These are phyloP conservation scores for Guillardia theta DNA, from an alignment of 78 protist genomes.

Conservation along the genomic window DNA sequence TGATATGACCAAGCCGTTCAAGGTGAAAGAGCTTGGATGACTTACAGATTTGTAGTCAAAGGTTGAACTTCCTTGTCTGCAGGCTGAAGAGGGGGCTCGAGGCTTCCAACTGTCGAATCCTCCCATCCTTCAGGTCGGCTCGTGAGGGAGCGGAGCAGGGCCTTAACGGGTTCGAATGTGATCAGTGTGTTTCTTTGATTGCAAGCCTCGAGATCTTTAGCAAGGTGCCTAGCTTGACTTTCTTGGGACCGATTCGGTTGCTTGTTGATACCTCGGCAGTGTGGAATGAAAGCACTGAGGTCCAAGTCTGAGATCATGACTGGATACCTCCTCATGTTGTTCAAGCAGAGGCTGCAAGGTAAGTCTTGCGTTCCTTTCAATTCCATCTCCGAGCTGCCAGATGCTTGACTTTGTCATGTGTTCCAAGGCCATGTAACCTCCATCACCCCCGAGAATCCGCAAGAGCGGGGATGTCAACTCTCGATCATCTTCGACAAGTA, in stretches of 20 bases:
- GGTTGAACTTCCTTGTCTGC: constrained; percentile 61
- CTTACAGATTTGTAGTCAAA: not conserved
- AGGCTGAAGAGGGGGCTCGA: constrained; percentile 46
- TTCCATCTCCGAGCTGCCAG: no score
- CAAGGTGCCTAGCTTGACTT: constrained; percentile 20
- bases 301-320: constrained; percentile 69
- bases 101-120: constrained; percentile 83
- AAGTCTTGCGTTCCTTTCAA: not conserved
- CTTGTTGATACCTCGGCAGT: not conserved
- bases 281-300: constrained; percentile 52
- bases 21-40: no score
- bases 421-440: not conserved
- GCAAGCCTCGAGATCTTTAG: constrained; percentile 73
- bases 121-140: constrained; percentile 68
- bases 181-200: constrained; percentile 54
- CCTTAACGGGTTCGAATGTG: no score
- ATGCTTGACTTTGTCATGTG: not conserved
- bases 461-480: constrained; percentile 79
- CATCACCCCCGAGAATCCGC: constrained; percentile 34
- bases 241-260: not conserved
- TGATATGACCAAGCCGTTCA: constrained; percentile 57
- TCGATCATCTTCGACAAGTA: not conserved
- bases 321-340: constrained; percentile 73
- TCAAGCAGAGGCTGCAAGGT: not conserved
- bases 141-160: no score